Base-by-base conservation (phyloP, 306 rosid genomes). In the Gynostemma pentaphyllum region DNA sequence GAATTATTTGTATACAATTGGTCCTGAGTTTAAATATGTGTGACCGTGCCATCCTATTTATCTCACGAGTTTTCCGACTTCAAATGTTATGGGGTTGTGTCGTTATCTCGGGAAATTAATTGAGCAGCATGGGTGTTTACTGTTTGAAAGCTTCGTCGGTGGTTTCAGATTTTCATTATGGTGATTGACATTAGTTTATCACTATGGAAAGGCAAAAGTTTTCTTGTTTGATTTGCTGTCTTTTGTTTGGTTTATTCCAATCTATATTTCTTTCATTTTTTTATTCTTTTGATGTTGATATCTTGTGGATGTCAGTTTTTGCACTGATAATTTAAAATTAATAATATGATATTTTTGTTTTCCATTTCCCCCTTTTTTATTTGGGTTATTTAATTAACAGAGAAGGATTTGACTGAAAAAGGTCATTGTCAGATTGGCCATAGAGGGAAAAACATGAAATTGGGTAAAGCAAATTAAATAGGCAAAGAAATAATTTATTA, bases 111-210 rank as follows among this genome's bases (percentile, higher is more conserved):
- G n/a, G n/a, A n/a, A n/a, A n/a, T n/a, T n/a, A n/a, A n/a, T n/a
- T n/a, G n/a, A n/a, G n/a, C n/a, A n/a, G n/a, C n/a, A n/a, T n/a
- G n/a, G n/a, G n/a, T n/a, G n/a, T n/a, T n/a, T n/a, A n/a, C n/a
- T n/a, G n/a, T n/a, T n/a, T 37, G 39, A 60, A 12, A 9, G 9
- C 24, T 59, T 59, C 48, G 48, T 59, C 65, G 65, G 65, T 59
- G 65, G 48, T 47, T 36, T 57, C 8, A 9, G 11, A 5, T 16
- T 39, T 57, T 34, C 18, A 36, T 29, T 57, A 2, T 5, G 18
- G 18, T 55, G 63, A 56, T 45, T 56, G n/a, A n/a, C n/a, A n/a
- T n/a, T n/a, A n/a, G n/a, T n/a, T n/a, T n/a, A n/a, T n/a, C n/a
- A n/a, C n/a, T n/a, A 45, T 16, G 23, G 2, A 23, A 16, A 47